Evolutionary conservation across 108 stramenopile genomes (phyloP).

Genomic region (Cyclotella cryptica): DNA sequence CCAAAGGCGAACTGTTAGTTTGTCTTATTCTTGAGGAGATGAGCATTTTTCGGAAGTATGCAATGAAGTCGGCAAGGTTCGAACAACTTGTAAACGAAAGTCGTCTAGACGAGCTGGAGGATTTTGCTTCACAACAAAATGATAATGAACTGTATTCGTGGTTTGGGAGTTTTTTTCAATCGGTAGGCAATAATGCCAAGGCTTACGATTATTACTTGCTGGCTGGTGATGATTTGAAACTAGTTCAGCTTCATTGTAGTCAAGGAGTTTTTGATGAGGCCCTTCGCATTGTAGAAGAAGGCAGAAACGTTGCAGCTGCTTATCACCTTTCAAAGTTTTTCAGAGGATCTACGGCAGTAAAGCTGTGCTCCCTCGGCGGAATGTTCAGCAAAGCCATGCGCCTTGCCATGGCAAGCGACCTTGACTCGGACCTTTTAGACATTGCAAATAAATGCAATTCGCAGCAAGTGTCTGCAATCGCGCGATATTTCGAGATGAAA

Average conservation of each 20-base stretch:
- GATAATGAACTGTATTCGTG: slow-evolving; percentile 60
- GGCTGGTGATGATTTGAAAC: slow-evolving; percentile 52
- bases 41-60: slow-evolving; percentile 1
- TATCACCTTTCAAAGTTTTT: slow-evolving; percentile 64
- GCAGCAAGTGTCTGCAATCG: slow-evolving; percentile 57
- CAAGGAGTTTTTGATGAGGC: slow-evolving; percentile 40
- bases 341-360: slow-evolving; percentile 50
- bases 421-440: slow-evolving; percentile 59
- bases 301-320: slow-evolving; percentile 57
- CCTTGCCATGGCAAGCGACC: slow-evolving; percentile 59
- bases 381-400: slow-evolving; percentile 76
- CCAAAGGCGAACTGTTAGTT: too few species aligned
- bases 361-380: slow-evolving; percentile 42
- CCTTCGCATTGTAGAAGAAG: slow-evolving; percentile 52
- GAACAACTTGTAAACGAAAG: slow-evolving; percentile 44
- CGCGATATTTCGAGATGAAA: slow-evolving; percentile 66
- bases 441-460: slow-evolving; percentile 63
- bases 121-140: slow-evolving; percentile 50
- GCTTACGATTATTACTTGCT: slow-evolving; percentile 56
- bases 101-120: slow-evolving; percentile 60
- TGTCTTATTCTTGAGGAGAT: too few species aligned
- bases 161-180: slow-evolving; percentile 72
- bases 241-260: slow-evolving; percentile 63
- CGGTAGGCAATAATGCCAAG: slow-evolving; percentile 49
- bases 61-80: slow-evolving; percentile 6